These are phyloP conservation scores for Colletotrichum theobromicola DNA, from an alignment of 2,329 filamentous ascomycete species.

Conservation along the genomic window DNA sequence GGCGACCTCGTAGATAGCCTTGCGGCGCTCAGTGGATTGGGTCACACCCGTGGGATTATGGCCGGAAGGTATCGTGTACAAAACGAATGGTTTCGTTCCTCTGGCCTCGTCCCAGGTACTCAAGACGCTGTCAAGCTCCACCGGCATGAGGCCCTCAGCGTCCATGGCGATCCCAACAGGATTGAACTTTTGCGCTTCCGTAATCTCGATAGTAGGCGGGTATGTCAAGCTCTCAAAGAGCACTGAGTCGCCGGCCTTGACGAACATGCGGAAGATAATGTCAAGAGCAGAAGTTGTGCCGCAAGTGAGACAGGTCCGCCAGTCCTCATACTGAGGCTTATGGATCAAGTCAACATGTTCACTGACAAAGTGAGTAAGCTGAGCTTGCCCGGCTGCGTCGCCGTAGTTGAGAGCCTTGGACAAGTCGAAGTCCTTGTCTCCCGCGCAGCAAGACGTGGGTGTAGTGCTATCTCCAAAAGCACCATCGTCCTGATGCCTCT, in stretches of 20 bases:
- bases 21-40: fast-evolving
- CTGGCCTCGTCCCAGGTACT: neutral
- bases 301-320: neutral
- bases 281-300: neutral
- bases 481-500: neutral
- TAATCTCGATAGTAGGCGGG: neutral
- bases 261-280: neutral
- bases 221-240: neutral
- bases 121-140: neutral
- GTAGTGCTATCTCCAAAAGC: neutral
- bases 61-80: neutral
- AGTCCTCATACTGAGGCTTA: neutral
- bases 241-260: neutral
- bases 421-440: neutral
- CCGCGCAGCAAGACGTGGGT: fast-evolving
- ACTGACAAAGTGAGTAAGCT: neutral
- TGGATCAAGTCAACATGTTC: neutral
- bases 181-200: neutral
- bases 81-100: neutral
- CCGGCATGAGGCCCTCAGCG: neutral
- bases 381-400: neutral
- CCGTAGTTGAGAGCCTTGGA: neutral
- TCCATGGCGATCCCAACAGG: neutral
- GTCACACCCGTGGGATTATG: neutral
- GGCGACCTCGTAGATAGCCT: neutral